A percentile compares a stretch with the other conserved stretches of the same genome.
phyloP scores from a whole-genome alignment of 352 stramenopile species.

The Phytopythium cucurbitacearum region DNA sequence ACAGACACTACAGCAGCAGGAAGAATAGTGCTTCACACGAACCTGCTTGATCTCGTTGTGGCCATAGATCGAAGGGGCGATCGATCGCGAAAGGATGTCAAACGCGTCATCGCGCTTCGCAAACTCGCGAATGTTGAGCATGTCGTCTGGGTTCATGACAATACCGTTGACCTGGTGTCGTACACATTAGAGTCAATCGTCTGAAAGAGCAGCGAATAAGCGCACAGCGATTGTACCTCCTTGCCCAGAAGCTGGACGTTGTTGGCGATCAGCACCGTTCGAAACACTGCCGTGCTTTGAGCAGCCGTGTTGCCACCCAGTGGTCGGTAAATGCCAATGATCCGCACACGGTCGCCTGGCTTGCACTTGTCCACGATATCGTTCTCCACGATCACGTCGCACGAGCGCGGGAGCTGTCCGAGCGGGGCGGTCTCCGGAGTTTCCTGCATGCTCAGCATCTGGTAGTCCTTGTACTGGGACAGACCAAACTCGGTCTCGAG shows the following conservation, averaged over 20 bases:
- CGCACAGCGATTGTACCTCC: slow-evolving; percentile 38
- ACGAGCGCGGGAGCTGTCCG: slow-evolving; percentile 95
- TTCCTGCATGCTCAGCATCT: slow-evolving; percentile 90
- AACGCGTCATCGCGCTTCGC: slow-evolving; percentile 88
- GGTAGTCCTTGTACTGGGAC: slow-evolving; percentile 98
- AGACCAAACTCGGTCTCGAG: slow-evolving; percentile 98
- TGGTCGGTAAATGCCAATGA: slow-evolving; percentile 94
- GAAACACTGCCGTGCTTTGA: slow-evolving; percentile 90
- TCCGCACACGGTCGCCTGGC: slow-evolving; percentile 95
- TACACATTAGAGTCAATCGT: background rate
- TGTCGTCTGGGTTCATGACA: slow-evolving; percentile 88
- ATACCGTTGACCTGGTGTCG: slow-evolving; percentile 76
- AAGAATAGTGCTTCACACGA: slow-evolving; percentile 18
- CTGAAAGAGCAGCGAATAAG: background rate
- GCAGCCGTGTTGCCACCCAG: slow-evolving; percentile 78
- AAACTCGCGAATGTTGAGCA: slow-evolving; percentile 93
- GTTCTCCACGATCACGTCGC: slow-evolving; percentile 98
- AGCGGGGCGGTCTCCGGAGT: slow-evolving; percentile 93
- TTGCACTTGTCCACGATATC: slow-evolving; percentile 99
- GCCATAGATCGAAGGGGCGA: slow-evolving; percentile 98
- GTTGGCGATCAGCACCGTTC: slow-evolving; percentile 96
- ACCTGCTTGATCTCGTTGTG: slow-evolving; percentile 98
- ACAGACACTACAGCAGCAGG: background rate
- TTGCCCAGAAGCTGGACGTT: slow-evolving; percentile 94
- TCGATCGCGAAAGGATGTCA: slow-evolving; percentile 91